Conservation (phyloP, 257 asterid species). For the Rauvolfia tetraphylla region DNA sequence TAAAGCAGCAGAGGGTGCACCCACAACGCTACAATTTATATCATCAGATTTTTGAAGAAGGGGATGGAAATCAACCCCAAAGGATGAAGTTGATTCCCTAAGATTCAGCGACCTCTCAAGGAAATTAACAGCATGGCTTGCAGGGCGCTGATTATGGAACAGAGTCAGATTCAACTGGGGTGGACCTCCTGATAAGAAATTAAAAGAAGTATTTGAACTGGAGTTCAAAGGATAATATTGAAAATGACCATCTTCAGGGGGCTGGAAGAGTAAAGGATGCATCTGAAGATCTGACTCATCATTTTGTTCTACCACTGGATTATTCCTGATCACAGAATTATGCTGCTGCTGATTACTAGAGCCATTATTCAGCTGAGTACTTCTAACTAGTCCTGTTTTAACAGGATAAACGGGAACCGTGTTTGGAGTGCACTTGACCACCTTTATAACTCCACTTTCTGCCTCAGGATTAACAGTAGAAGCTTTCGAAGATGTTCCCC, state of each 20-base stretch:
- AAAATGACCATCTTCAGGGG: slow-evolving; percentile 55
- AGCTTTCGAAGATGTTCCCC: slow-evolving; percentile 31
- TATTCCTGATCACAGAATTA: slow-evolving; percentile 32
- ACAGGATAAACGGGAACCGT: slow-evolving; percentile 25
- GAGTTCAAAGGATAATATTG: slow-evolving; percentile 43
- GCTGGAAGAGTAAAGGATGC: slow-evolving; percentile 92
- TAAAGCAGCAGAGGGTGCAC: slow-evolving; percentile 30
- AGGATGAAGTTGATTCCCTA: slow-evolving; percentile 39
- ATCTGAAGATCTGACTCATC: slow-evolving; percentile 69
- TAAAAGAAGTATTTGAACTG: slow-evolving; percentile 40
- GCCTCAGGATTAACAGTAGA: slow-evolving; percentile 22
- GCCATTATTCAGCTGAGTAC: slow-evolving; percentile 19
- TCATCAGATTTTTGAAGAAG: slow-evolving; percentile 68
- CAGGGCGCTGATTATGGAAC: slow-evolving; percentile 63
- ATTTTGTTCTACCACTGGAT: slow-evolving; percentile 36
- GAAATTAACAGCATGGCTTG: slow-evolving; percentile 59
- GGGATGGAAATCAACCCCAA: slow-evolving; percentile 73
- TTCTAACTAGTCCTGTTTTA: slow-evolving; percentile 31
- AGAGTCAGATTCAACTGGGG: slow-evolving; percentile 72
- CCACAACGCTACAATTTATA: slow-evolving; percentile 30
- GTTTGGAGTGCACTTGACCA: slow-evolving; percentile 24
- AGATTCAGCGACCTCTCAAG: slow-evolving; percentile 59
- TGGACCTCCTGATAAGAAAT: slow-evolving; percentile 59
- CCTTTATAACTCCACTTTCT: slow-evolving; percentile 25
- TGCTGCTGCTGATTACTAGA: slow-evolving; percentile 36